A percentile compares a stretch with the other conserved stretches of the same genome.
These are phyloP conservation scores for Protea cynaroides DNA, from an alignment of 164 flowering plant genomes.

Conservation along the genomic window DNA sequence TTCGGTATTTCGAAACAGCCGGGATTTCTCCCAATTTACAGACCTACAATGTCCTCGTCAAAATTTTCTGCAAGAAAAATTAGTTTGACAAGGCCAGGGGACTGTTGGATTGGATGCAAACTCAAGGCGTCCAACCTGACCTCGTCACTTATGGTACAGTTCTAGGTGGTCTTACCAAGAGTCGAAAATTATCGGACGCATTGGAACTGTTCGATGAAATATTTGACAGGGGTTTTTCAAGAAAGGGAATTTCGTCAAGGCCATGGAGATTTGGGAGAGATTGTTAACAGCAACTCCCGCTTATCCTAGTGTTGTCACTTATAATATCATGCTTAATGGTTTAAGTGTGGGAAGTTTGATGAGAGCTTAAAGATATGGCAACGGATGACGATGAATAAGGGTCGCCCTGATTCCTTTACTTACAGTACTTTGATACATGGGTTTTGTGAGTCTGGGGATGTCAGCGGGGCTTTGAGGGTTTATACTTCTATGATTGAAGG, in stretches of 20 bases:
- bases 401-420: slow-evolving; percentile 35
- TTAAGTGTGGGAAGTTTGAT: slow-evolving; percentile 39
- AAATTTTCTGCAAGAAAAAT: slow-evolving; percentile 46
- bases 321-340: slow-evolving; percentile 56
- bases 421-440: slow-evolving; percentile 48
- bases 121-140: slow-evolving; percentile 45
- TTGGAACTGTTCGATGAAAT: slow-evolving; percentile 79
- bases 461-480: slow-evolving; percentile 38
- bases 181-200: slow-evolving; percentile 40
- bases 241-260: slow-evolving; percentile 32
- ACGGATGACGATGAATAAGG: slow-evolving; percentile 37
- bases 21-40: slow-evolving; percentile 56
- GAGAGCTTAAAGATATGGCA: slow-evolving; percentile 42
- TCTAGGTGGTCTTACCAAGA: slow-evolving; percentile 41
- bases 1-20: slow-evolving; percentile 39
- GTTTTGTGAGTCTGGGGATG: slow-evolving; percentile 39
- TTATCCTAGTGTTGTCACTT: slow-evolving; percentile 46
- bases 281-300: slow-evolving; percentile 22
- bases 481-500: slow-evolving; percentile 34
- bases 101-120: slow-evolving; percentile 47
- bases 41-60: slow-evolving; percentile 68
- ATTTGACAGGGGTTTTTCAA: slow-evolving; percentile 56
- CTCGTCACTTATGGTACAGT: slow-evolving; percentile 49
- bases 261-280: slow-evolving; percentile 38
- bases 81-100: slow-evolving; percentile 43